Evolutionary conservation across 2,329 filamentous ascomycete genomes (phyloP), one percentile per base, ranked within the genome.

Genomic region (Madurella mycetomatis): DNA sequence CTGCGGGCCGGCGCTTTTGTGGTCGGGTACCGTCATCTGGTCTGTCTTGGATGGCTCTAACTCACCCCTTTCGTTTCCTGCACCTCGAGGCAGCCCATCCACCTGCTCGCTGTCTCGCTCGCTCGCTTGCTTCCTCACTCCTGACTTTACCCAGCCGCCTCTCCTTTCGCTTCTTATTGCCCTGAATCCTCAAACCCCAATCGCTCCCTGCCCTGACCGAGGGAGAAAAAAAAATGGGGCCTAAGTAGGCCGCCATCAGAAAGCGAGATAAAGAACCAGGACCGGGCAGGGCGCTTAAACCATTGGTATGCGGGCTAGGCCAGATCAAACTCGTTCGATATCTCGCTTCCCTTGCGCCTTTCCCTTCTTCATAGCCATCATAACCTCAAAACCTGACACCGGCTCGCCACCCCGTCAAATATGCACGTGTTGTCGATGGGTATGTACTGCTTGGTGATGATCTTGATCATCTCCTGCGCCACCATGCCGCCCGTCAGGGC

Each of bases 391-490:
- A 83, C 76, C 66, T 84, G 80, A 62, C 78, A 82, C 58, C 81
- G 79, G 69, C 82, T 85, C 56, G 72, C 74, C 59, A 88, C 84
- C 18, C 85, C 85, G 73, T 88, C 85, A 62, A 85, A 87, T 57
- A 88, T 76, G 66, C 85, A 87, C 15, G 82, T 85, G 68, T 87
- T 86, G 63, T 88, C 84, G 59, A 87, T 81, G 19, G 85, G 84
- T 42, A 87, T 76, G 70, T 88, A 88, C 72, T 88, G 85, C 65
- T 83, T 84, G 12, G 85, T 88, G 64, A 88, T 81, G 54, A 92
- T 82, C 70, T 99, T 99, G 74, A 99, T 95, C 59, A 92, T 83
- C 73, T 99, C 94, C 72, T 99, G 95, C n/a, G 92, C 90, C 46
- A 95, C 87, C 76, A 99, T 87, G 2, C 94, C 95, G 31, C 94